phyloP scores from a whole-genome alignment of 441 rosid genomes.

The Bocquillonia castaneifolia region DNA sequence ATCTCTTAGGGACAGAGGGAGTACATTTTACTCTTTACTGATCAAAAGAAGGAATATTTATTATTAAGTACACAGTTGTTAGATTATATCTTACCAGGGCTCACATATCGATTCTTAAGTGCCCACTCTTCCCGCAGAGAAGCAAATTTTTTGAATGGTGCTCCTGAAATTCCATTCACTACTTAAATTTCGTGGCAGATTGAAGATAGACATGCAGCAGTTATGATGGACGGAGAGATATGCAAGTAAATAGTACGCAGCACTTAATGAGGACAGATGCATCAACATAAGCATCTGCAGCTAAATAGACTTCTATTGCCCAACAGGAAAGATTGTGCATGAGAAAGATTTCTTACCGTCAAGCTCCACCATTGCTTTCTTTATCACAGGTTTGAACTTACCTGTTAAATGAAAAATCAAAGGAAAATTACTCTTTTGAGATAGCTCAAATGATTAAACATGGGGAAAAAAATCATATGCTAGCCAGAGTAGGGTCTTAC shows the following conservation, averaged over 20 bases:
- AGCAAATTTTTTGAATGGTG: constrained; percentile 83
- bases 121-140: constrained; percentile 84
- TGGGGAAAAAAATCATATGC: no score
- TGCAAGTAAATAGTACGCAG: background rate
- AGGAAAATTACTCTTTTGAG: background rate
- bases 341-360: constrained; percentile 46
- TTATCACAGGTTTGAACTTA: constrained; percentile 91
- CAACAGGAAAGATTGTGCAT: background rate
- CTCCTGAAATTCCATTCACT: constrained; percentile 44
- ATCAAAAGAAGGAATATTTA: no score
- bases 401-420: constrained; percentile 37
- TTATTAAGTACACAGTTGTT: background rate
- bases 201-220: background rate
- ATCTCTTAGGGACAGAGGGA: no score
- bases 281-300: background rate
- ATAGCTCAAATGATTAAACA: background rate
- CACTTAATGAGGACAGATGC: background rate
- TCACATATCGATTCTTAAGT: constrained; percentile 63
- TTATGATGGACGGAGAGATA: no score
- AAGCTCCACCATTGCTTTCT: constrained; percentile 99
- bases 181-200: background rate
- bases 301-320: background rate
- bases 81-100: constrained; percentile 67
- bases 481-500: no score
- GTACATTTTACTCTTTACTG: no score